These are phyloP conservation scores for Zoysia pacifica DNA, from an alignment of 176 grass and related monocot genomes.

Conservation along the genomic window DNA sequence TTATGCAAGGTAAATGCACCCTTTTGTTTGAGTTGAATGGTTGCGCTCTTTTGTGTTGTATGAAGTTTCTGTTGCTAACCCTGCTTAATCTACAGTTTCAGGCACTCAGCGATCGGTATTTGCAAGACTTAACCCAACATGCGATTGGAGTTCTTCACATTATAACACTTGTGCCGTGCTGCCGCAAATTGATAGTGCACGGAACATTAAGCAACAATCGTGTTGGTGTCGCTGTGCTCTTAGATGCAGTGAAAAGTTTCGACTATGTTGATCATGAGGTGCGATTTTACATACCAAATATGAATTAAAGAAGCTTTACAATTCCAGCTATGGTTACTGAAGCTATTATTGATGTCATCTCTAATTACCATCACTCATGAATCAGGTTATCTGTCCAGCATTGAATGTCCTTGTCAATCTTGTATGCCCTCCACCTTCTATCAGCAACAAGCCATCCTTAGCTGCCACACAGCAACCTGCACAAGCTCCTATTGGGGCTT, in stretches of 20 bases:
- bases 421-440: constrained; percentile 93
- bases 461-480: constrained; percentile 63
- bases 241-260: constrained; percentile 79
- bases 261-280: constrained; percentile 96
- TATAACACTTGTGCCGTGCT: constrained; percentile 74
- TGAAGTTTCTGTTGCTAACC: constrained; percentile 23
- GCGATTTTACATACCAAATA: constrained; percentile 39
- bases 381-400: constrained; percentile 89
- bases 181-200: constrained; percentile 87
- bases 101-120: constrained; percentile 80
- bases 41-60: neutral
- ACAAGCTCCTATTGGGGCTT: constrained; percentile 48
- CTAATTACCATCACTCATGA: constrained; percentile 17
- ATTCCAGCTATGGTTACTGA: constrained; percentile 4
- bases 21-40: neutral
- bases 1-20: constrained; percentile 75
- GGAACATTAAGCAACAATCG: constrained; percentile 84
- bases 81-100: constrained; percentile 45
- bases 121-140: constrained; percentile 91
- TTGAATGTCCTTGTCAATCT: constrained; percentile 97
- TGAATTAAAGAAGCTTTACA: constrained; percentile 18
- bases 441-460: constrained; percentile 79
- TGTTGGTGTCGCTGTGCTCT: constrained; percentile 76
- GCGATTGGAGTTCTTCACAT: constrained; percentile 96
- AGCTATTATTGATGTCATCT: constrained; percentile 3